Evolutionary conservation across 345 rosid genomes (phyloP), one percentile per base, ranked within the genome.

Genomic region (Cardamine chenopodiifolia): DNA sequence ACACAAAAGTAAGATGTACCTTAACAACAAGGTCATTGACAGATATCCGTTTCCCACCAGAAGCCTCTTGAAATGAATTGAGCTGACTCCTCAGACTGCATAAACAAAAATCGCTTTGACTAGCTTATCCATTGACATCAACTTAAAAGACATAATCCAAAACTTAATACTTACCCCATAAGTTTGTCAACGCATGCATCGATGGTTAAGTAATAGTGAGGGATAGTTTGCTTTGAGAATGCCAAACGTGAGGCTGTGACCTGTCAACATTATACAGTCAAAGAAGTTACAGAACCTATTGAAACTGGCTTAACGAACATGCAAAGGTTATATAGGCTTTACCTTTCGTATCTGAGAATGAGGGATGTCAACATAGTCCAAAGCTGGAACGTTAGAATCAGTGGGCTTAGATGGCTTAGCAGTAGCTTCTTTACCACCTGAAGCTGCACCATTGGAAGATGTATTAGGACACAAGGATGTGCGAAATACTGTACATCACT

Each of bases 301-400:
- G 31, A 22, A 72, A 66, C 25, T 71, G n/a, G 40, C 10, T 28
- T 35, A 15, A 52, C 6, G 1, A 64, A 32, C 7, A 7, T 58
- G 1, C 40, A 56, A 31, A 5, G 14, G 14, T 52, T 22, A 71
- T 9, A 23, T 14, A 12, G 2, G 8, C 11, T 17, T 64, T 62
- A 90, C 99, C 99, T 95, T 95, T 79, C 99, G 83, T 81, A 95
- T 92, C 75, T 95, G 98, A 62, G 97, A 73, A 82, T 84, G 97
- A 69, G 99, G 97, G 77, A 92, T 86, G 77, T 92, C 98, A 28
- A 85, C 85, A 53, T 95, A 95, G 80, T 95, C 98, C 70, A 95
- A 62, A 78, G 82, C 71, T 80, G 88, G 78, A 80, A 70, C 81
- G 54, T 82, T 35, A 12, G 78, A 69, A 66, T 75, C 88, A 76